These are phyloP conservation scores for Delonix regia DNA, from an alignment of 306 rosid genomes.

Conservation along the genomic window DNA sequence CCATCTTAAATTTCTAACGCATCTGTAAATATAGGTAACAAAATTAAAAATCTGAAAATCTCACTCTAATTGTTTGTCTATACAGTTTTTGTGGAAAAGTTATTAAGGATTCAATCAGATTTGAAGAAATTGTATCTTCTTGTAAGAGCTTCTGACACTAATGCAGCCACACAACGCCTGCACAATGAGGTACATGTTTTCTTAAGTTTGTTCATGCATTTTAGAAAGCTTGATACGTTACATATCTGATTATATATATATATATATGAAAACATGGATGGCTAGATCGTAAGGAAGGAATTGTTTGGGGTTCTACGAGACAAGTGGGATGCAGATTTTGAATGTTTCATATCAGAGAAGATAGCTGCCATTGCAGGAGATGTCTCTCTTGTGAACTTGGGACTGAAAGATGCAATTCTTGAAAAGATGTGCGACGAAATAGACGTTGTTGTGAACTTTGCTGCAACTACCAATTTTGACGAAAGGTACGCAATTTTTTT, in stretches of 20 bases:
- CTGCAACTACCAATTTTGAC: neutral
- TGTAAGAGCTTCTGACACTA: constrained; percentile 56
- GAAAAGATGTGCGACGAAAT: neutral
- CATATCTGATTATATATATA: too few species aligned
- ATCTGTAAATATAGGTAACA: neutral
- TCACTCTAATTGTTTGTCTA: neutral
- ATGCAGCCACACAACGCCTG: constrained; percentile 57
- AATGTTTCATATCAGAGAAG: constrained; percentile 43
- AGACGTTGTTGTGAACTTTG: neutral
- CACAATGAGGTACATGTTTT: constrained; percentile 51
- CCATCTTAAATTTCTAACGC: neutral
- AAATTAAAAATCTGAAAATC: neutral
- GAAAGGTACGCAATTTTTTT: too few species aligned
- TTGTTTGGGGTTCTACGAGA: constrained; percentile 48
- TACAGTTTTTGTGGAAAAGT: constrained; percentile 77
- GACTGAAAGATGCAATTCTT: neutral
- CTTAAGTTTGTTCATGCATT: neutral
- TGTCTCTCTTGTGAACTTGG: constrained; percentile 36
- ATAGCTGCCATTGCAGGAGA: constrained; percentile 33
- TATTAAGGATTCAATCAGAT: constrained; percentile 73
- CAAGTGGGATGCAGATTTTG: constrained; percentile 35
- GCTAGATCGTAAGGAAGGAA: constrained; percentile 57
- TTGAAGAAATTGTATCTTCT: constrained; percentile 81
- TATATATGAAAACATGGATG: too few species aligned
- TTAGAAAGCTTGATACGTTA: neutral